These are phyloP conservation scores for Pseudogymnoascus sp. DNA, from an alignment of 2,329 filamentous ascomycete species.

Conservation along the genomic window DNA sequence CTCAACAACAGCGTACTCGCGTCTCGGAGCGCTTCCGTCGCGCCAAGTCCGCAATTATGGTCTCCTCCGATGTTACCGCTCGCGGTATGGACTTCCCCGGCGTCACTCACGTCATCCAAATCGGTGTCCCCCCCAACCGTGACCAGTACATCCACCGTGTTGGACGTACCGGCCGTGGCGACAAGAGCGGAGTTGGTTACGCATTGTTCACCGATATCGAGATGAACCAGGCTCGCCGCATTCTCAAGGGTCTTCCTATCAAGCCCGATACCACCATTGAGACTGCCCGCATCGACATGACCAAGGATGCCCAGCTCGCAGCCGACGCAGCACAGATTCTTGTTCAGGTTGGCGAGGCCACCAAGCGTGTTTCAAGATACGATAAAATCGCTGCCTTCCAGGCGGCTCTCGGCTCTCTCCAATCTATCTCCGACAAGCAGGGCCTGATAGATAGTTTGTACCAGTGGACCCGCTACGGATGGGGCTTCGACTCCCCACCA, in stretches of 20 bases:
- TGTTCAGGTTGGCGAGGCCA: slow-evolving; percentile 21
- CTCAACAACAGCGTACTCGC: slow-evolving; percentile 58
- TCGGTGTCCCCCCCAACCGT: slow-evolving; percentile 53
- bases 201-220: slow-evolving; percentile 21
- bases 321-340: slow-evolving; percentile 21
- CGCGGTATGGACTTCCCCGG: slow-evolving; percentile 78
- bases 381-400: slow-evolving; percentile 23
- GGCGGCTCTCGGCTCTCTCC: slow-evolving; percentile 15
- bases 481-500: slow-evolving; percentile 27
- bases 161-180: slow-evolving; percentile 67
- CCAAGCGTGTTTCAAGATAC: slow-evolving; percentile 21
- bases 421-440: neutral
- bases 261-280: slow-evolving; percentile 19
- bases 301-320: slow-evolving; percentile 26
- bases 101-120: slow-evolving; percentile 69
- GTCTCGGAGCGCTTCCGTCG: slow-evolving; percentile 65
- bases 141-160: slow-evolving; percentile 72
- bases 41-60: slow-evolving; percentile 52
- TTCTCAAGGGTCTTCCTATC: slow-evolving; percentile 25
- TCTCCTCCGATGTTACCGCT: slow-evolving; percentile 75
- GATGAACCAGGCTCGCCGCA: slow-evolving; percentile 15
- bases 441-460: slow-evolving; percentile 18
- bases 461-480: slow-evolving; percentile 26
- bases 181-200: slow-evolving; percentile 58
- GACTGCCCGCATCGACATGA: slow-evolving; percentile 26